Evolutionary conservation across 805 yeast species (phyloP), one percentile per base, ranked within the genome.

Genomic region (Tetrapisispora arboricola): DNA sequence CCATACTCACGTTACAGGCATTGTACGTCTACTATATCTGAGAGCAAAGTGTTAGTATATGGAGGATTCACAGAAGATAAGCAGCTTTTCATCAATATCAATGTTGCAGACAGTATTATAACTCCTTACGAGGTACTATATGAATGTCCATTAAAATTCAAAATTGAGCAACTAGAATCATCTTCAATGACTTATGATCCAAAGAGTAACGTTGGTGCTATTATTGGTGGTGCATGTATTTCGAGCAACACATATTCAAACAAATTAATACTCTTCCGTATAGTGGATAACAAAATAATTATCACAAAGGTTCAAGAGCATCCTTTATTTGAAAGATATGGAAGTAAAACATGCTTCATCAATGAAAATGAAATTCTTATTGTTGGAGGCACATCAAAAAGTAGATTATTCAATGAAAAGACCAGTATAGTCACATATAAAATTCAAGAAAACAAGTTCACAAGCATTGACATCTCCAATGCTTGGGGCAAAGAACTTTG

Each of bases 371-470:
- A 60, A 16, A 32, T 79, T 2, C 17, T 75, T 1, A 32, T 82
- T 1, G 63, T 70, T 4, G 86, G 87, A 21, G 87, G 85, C 19
- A 76, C 75, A 0, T 69, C 75, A 13, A 62, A 70, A 0, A 36
- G 46, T 4, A 45, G 52, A 32, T 49, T 65, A 20, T 64, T 61
- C 45, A 66, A 53, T 41, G 60, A 57, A 29, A 27, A 44, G 0
- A 65, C 63, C 16, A 57, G 68, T 13, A 51, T 75, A 6, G 48
- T 78, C 2, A 52, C 58, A 6, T 49, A 65, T n/a, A 59, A 65
- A 42, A 11, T 62, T 1, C 13, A 21, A 0, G 42, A 46, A 0
- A 50, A 43, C 3, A 32, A 36, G 4, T 40, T 66, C 3, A 35
- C 42, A 2, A 40, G 49, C 1, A 47, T 72, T 1, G 47, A 46